phyloP scores from a whole-genome alignment of 176 grass and related monocot species.

The Pharus latifolius region DNA sequence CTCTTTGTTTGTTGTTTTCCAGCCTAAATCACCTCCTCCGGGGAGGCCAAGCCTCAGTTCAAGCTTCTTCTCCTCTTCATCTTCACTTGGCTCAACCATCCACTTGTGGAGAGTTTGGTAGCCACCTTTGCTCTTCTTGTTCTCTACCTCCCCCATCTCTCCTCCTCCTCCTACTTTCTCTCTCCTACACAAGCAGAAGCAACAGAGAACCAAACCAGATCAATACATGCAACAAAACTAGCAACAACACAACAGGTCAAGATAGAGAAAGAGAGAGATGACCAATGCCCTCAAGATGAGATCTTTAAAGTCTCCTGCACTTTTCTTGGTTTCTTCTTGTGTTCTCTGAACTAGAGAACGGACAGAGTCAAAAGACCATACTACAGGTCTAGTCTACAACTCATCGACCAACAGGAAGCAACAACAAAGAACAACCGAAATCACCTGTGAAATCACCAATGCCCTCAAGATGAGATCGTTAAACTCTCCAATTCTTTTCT shows the following conservation, averaged over 20 bases:
- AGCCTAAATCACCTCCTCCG: neutral
- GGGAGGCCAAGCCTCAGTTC: slow-evolving; percentile 62
- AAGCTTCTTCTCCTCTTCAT: slow-evolving; percentile 32
- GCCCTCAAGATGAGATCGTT: too few species aligned
- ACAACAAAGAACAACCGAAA: neutral
- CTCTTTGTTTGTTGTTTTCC: neutral
- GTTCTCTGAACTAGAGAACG: neutral
- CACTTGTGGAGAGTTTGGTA: neutral
- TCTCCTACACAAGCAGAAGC: neutral
- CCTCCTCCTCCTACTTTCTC: neutral
- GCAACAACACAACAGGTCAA: neutral
- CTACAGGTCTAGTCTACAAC: neutral
- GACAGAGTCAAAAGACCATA: slow-evolving; percentile 7
- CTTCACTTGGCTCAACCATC: slow-evolving; percentile 2
- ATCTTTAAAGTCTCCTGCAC: neutral
- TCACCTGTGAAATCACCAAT: slow-evolving; percentile 8
- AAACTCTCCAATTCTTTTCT: too few species aligned
- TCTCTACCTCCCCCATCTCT: slow-evolving; percentile 22
- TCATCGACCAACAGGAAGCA: neutral
- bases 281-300: neutral
- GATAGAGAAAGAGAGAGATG: neutral
- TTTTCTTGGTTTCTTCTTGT: neutral
- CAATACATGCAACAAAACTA: neutral
- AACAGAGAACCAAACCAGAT: neutral
- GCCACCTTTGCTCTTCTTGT: slow-evolving; percentile 13